Base-by-base conservation (phyloP, 2,329 filamentous ascomycete species). In the Incumbomyces delicatus region DNA sequence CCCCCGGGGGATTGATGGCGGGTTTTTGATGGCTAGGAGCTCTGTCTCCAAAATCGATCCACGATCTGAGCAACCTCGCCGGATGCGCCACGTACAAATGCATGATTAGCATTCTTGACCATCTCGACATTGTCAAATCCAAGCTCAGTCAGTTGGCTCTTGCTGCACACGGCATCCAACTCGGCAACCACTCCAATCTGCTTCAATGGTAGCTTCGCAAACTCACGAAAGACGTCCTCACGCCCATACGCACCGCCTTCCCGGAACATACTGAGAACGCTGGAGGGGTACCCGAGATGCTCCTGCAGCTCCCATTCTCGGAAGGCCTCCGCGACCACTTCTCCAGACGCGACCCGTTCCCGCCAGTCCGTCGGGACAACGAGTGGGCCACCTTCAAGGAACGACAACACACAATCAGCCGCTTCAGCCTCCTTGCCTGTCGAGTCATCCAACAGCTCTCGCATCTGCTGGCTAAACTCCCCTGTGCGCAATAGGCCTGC, bases 281-380 rank as follows among this genome's bases (percentile, higher is more conserved):
- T 70, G 0, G 67, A 66, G 2, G 51, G 16, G 50, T 76, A 71
- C 0, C 73, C 73, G 1, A 51, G 17, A 52, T 77, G 74, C 6
- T 70, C 55, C 8, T 52, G 57, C 56, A 67, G 62, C 54, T 76
- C 62, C 74, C 74, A 77, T 0, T 65, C 63, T n/a, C 63, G 57
- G 1, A 77, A 54, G 0, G 71, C 71, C 48, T 70, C 63, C 0
- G 71, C 67, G 1, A 75, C 72, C 0, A 76, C 57, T 34, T 73
- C 66, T 0, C 71, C 70, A 0, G 50, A 53, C 0, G 18, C 47
- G 3, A 72, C 64, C 14, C 63, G 63, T 36, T 71, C 61, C 50
- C 63, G 54, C 72, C 73, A 76, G 39, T 71, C 68, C 0, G 22
- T 35, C 0, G 68, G 69, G 1, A 73, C 67, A 1, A 63, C 50